A percentile compares a stretch with the other conserved stretches of the same genome.
Conservation (phyloP, 2,329 filamentous ascomycete species). For the Diaporthe australafricana region DNA sequence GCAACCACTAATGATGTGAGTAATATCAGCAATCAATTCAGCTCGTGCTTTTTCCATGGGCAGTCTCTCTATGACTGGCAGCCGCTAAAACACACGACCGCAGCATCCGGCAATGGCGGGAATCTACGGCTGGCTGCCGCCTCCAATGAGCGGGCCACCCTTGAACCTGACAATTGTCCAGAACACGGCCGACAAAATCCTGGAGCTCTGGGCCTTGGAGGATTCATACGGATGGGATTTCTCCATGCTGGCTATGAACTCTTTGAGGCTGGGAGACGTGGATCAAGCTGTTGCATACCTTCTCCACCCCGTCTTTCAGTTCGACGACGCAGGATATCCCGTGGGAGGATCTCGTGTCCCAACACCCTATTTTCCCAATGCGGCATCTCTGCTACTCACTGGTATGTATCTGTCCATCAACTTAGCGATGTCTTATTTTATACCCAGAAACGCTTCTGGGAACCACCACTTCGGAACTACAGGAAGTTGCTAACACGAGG, state of each 20-base stretch:
- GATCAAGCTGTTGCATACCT: conserved; percentile 55
- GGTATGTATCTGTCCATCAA: conserved; percentile 49
- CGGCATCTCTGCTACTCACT: conserved; percentile 60
- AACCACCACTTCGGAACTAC: no score
- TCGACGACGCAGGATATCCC: conserved; percentile 68
- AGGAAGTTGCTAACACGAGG: background rate
- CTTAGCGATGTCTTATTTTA: no score
- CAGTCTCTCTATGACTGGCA: background rate
- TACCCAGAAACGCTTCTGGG: background rate
- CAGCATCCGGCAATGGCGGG: conserved; percentile 55
- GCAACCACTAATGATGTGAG: conserved; percentile 51
- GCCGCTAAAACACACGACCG: background rate
- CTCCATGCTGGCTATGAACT: conserved; percentile 58
- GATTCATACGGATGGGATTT: conserved; percentile 59
- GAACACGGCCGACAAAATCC: conserved; percentile 53
- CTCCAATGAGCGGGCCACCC: conserved; percentile 48
- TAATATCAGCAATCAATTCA: background rate
- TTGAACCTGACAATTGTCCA: conserved; percentile 50
- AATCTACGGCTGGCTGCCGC: conserved; percentile 56
- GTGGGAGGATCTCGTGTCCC: conserved; percentile 63
- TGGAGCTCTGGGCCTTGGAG: conserved; percentile 52
- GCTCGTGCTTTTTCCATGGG: background rate
- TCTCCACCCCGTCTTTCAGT: conserved; percentile 61
- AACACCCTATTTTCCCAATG: conserved; percentile 68
- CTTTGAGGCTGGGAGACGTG: conserved; percentile 52